Base-by-base conservation (phyloP, 1,284 basidiomycete species). In the Ceratobasidium sp. region DNA sequence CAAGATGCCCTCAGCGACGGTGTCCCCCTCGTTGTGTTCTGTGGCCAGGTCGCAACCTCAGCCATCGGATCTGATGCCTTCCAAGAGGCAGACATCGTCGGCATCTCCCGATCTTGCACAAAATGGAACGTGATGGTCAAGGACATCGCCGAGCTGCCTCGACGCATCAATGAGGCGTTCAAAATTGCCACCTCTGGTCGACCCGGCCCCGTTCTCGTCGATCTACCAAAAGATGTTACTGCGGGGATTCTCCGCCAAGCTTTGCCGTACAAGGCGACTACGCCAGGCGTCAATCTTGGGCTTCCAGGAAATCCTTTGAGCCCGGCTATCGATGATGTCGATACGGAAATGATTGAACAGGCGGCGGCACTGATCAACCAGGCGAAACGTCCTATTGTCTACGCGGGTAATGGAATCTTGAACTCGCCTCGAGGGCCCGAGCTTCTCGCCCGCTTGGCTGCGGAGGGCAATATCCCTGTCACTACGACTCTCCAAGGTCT, bases 101-200 rank as follows among this genome's bases (percentile, higher is more conserved):
- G 98, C 72, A 99, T 99, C 83, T 98, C 96, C 66, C 88, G 97
- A 77, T 92, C 92, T 79, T 99, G 97, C 86, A 99, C 98, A 33
- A 99, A 99, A 84, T 99, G 97, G 98, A 99, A 99, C 83, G 97
- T 99, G 78, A 98, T 99, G 96, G 95, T 99, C 76, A 99, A 99
- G 85, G 96, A 98, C 82, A 95, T 99, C 77, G 85, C 94, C 31
- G 97, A 99, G 84, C 88, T 99, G 3, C 98, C 97, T 8, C 87
- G 97, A 64, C 89, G 97, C 78, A 98, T 99, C 84, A 99, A 99
- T 83, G 97, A 99, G 84, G 98, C 97, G 0, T 99, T 99, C 90
- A 98, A 99, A 84, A 99, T 99, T 78, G 97, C 98, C 44, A 98
- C 95, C 1, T 95, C 95, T 9, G 98, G 97, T 1, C 91, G 98